Base-by-base conservation (phyloP, 2,329 filamentous ascomycete species). In the Paraphaeosphaeria minitans region DNA sequence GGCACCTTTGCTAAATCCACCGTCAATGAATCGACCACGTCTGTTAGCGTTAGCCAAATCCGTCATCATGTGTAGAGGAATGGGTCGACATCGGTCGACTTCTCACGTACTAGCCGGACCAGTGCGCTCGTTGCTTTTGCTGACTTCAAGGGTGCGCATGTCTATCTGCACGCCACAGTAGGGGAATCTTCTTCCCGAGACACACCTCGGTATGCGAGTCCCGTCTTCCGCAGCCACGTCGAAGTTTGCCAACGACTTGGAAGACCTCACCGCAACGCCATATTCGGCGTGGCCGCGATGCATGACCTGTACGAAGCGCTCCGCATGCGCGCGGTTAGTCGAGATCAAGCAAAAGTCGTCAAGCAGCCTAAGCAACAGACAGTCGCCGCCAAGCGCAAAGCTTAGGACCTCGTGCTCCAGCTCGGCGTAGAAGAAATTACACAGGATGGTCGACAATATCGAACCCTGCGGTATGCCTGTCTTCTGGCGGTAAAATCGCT, bases 321-420 rank as follows among this genome's bases (percentile, higher is more conserved):
- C 81, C 0, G 92, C 94, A 67, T 93, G 87, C 8, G 75, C 65
- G 54, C 78, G 80, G 50, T 91, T 83, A 0, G 88, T 87, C 0
- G 91, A 97, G 68, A 99, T 88, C 47, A 99, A 85, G 4, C 98
- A 81, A 67, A 98, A 99, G 70, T 99, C 95, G 67, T 99, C 95
- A 43, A 96, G 91, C 10, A 97, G 83, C 16, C 95, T 85, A 53
- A 98, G 77, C 8, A 99, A 81, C 2, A 97, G 77, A 50, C 85
- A 89, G 35, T 89, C 72, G 19, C 58, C 80, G n/a, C 75, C 71
- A 16, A 81, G 67, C 2, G 95, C 77, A 70, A 97, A 98, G 0
- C 70, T 72, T 2, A 98, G 80, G 14, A 89, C 80, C 27, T 87
- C 82, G 7, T 78, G 78, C 75, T 99, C 95, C 1, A 98, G 84